phyloP scores from a whole-genome alignment of 2,329 filamentous ascomycete species.

The Neurospora sp. region DNA sequence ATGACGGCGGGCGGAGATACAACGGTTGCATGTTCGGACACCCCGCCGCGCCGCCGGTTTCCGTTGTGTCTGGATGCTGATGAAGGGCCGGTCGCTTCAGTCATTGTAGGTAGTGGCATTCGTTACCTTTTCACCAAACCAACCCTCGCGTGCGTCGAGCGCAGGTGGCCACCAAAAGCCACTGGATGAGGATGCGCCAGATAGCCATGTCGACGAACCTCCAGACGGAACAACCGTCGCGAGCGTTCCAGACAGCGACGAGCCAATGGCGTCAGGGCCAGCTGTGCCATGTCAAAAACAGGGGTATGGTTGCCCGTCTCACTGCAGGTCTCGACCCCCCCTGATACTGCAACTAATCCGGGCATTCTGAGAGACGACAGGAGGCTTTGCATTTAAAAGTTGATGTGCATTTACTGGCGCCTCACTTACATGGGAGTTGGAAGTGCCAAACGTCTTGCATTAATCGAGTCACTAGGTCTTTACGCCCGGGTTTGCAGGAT shows the following conservation, averaged over 20 bases:
- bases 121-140: neutral
- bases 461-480: neutral
- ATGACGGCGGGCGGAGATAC: neutral
- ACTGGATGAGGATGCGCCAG: conserved; percentile 20
- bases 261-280: conserved; percentile 15
- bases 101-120: neutral
- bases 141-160: neutral
- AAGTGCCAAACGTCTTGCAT: neutral
- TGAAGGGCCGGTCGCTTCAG: neutral
- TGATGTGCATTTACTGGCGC: neutral
- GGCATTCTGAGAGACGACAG: neutral
- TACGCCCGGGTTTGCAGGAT: neutral
- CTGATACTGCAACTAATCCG: neutral
- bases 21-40: neutral
- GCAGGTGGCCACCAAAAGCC: conserved; percentile 3
- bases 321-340: conserved; percentile 4
- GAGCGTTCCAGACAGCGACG: conserved; percentile 10
- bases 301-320: conserved; percentile 9
- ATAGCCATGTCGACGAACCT: conserved; percentile 11
- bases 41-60: neutral
- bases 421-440: neutral
- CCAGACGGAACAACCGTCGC: conserved; percentile 7
- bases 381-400: neutral
- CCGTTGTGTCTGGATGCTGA: neutral
- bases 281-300: conserved; percentile 6